Base-by-base conservation (phyloP, 768 basidiomycete genomes). In the Pleurotus platypus region DNA sequence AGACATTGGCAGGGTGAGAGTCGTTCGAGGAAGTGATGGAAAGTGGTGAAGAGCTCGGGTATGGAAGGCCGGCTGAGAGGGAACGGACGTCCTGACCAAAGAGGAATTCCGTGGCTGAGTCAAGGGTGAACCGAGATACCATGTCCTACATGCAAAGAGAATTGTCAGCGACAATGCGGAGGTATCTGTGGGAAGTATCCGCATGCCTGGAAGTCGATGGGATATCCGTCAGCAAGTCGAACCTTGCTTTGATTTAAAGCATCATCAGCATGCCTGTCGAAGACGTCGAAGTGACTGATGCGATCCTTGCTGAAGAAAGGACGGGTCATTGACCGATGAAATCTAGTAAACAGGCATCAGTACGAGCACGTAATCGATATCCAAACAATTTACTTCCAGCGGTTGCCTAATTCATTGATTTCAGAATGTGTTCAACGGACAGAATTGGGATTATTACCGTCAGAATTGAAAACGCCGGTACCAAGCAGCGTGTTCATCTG, bases 211-310 rank as follows among this genome's bases (percentile, higher is more conserved):
- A 87, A 79, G 60, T 88, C 84, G 12, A 88, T 67, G 0, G 85
- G 71, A 37, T 78, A 70, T 2, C 82, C 84, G 18, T 71, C 67
- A 3, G 63, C 56, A 26, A 82, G 72, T 6, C 84, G 74, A 2
- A 64, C 65, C 47, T 76, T 77, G 47, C 81, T 73, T 46, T 75
- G 67, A 3, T 65, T 60, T 4, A 88, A 67, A 4, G 78, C 75
- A n/a, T 77, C 68, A 43, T 77, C 74, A 4, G 79, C 75, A 46
- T 84, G 83, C 11, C 77, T 71, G 50, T 80, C 81, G 61, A 86
- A 87, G 27, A 80, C 82, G 22, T 86, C 80, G 54, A 86, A 87
- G 64, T 86, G 79, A 46, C 76, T 79, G 54, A 86, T 79, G 30
- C 79, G 69, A 18, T 83, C 79, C 54, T 72, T 76, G 60, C 58